Evolutionary conservation across 805 yeast genomes (phyloP).

Genomic region (Barnettozyma populi): DNA sequence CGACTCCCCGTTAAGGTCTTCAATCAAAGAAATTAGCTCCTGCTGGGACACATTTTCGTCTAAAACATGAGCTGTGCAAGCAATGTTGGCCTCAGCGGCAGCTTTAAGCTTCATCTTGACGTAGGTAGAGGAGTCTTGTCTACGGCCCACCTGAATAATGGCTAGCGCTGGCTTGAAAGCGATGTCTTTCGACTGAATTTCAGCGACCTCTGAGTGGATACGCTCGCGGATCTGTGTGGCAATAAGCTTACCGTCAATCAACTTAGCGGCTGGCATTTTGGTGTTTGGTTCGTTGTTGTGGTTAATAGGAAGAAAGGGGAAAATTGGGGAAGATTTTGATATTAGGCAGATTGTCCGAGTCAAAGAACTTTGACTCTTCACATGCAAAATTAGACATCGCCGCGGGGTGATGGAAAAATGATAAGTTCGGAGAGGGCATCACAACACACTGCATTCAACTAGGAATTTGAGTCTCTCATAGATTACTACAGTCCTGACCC

Average conservation of each 20-base stretch:
- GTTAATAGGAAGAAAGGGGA: background rate
- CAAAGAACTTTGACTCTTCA: background rate
- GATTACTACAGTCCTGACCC: no score
- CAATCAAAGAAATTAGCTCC: conserved; percentile 48
- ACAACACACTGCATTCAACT: no score
- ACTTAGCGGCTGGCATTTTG: conserved; percentile 5
- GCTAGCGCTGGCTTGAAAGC: conserved; percentile 71
- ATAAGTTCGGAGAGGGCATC: no score
- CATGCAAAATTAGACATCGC: background rate
- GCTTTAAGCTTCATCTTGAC: conserved; percentile 78
- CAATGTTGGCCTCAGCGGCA: conserved; percentile 62
- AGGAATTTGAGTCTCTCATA: no score
- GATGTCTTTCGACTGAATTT: conserved; percentile 35
- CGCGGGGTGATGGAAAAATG: no score
- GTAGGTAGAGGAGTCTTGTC: conserved; percentile 79
- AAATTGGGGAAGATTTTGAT: background rate
- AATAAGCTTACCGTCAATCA: conserved; percentile 57
- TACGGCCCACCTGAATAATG: conserved; percentile 73
- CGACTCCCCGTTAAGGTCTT: conserved; percentile 50
- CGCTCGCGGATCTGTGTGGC: conserved; percentile 46
- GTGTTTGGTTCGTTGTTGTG: background rate
- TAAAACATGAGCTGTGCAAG: conserved; percentile 54
- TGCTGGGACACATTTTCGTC: conserved; percentile 52
- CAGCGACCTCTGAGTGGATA: conserved; percentile 44
- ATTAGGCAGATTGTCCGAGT: background rate